Conservation (phyloP, 225 moss, liverwort and hornwort species). For the Anthoceros angustus region DNA sequence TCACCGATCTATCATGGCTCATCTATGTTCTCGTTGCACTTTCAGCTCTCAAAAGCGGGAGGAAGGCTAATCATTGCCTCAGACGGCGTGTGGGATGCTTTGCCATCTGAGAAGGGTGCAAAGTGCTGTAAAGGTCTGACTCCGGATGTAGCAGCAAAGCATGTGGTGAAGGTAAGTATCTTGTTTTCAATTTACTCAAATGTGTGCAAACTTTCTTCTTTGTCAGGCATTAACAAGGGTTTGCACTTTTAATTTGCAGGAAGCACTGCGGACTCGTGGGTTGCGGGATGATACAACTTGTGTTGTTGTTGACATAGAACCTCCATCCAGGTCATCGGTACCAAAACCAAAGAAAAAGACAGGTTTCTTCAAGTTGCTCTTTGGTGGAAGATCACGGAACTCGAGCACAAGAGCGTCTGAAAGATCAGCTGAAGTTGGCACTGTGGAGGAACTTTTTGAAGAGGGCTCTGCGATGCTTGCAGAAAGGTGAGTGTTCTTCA, state of each 20-base stretch:
- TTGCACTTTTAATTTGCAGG: slow-evolving; percentile 13
- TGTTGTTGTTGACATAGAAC: slow-evolving; percentile 60
- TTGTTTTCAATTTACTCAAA: background rate
- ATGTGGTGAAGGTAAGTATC: slow-evolving; percentile 44
- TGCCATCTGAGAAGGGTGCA: slow-evolving; percentile 60
- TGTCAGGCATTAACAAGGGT: background rate
- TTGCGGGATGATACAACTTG: slow-evolving; percentile 78
- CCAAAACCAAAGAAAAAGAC: slow-evolving; percentile 28
- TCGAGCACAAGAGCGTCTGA: slow-evolving; percentile 5
- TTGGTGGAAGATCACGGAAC: slow-evolving; percentile 14
- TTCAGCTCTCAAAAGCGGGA: slow-evolving; percentile 45
- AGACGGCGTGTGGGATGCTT: slow-evolving; percentile 80
- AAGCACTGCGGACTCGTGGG: slow-evolving; percentile 53
- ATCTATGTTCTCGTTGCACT: background rate
- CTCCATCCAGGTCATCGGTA: slow-evolving; percentile 20
- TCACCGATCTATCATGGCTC: too few species aligned
- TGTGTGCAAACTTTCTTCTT: background rate
- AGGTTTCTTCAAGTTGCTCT: slow-evolving; percentile 16
- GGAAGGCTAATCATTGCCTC: slow-evolving; percentile 70
- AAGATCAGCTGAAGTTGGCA: slow-evolving; percentile 10
- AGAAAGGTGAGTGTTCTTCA: slow-evolving; percentile 23
- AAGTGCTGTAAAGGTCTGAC: slow-evolving; percentile 58
- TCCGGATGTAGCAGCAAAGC: slow-evolving; percentile 56
- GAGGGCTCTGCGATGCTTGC: slow-evolving; percentile 73
- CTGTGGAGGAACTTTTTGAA: slow-evolving; percentile 60